Base-by-base conservation (phyloP, 2,329 filamentous ascomycete species). In the Amesomyces nigricolor region DNA sequence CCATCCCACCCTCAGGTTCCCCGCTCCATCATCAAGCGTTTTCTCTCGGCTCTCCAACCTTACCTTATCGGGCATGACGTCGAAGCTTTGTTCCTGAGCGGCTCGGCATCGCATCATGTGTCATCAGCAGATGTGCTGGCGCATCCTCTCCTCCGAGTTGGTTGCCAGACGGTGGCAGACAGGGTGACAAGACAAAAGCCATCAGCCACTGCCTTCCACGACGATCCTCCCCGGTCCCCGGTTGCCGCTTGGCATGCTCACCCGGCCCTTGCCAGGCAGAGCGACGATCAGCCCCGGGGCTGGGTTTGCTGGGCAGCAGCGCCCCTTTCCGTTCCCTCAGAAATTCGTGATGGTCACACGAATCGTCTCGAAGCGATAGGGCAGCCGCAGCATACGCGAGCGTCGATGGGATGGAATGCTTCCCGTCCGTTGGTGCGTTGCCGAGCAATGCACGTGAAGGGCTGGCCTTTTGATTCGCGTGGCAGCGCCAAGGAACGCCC, bases 61-160 rank as follows among this genome's bases (percentile, higher is more conserved):
- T 30, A n/a, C 38, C 26, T 19, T 40, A 47, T 47, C 35, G 35
- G 32, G 32, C 32, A 35, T 35, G 32, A 47, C 47, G 35, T 29
- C 35, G n/a, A 26, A 40, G 16, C 38, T 39, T 51, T 40, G 51
- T 53, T 46, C 47, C 43, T 32, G 46, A 53, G 32, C 42, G 16
- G 40, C 43, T 32, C 37, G 26, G 42, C 42, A 51, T 47, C 26
- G 47, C 47, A 57, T 53, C 55, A 54, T 57, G 56, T 51, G 56
- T 52, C 32, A 35, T 35, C 32, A 35, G 32, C 47, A 54, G 56
- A 51, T 51, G 40, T 44, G 43, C 51, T 49, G 43, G 44, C 43
- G 35, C n/a, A 35, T 37, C 46, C 47, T 39, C 19, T 19, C 29
- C 17, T 37, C 49, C 19, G 17, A 52, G 22, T 30, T 39, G 17